Conservation (phyloP, 768 basidiomycete genomes). For the Mycena floridula region DNA sequence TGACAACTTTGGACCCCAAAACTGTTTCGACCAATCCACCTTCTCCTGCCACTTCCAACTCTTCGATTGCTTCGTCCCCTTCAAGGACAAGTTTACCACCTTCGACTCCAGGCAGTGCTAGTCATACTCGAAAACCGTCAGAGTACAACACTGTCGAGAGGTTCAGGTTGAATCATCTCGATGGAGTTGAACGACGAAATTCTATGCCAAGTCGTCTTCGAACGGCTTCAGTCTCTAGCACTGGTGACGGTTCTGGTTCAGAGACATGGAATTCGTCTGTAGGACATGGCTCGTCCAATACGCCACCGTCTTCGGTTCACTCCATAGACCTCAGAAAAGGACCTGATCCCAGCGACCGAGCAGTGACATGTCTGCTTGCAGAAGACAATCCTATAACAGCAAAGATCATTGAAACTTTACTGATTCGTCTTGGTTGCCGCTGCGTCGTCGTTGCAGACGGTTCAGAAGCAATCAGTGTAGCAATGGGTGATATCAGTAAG, state of each 20-base stretch:
- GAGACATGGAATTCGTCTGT: slow-evolving; percentile 63
- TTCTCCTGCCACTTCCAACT: slow-evolving; percentile 87
- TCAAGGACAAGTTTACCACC: slow-evolving; percentile 71
- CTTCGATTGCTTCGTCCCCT: slow-evolving; percentile 85
- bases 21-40: slow-evolving; percentile 69
- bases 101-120: slow-evolving; percentile 59
- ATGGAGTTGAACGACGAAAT: slow-evolving; percentile 68
- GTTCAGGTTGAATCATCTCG: slow-evolving; percentile 79
- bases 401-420: slow-evolving; percentile 93
- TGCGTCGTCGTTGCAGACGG: slow-evolving; percentile 95
- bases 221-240: slow-evolving; percentile 81
- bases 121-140: slow-evolving; percentile 80
- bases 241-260: slow-evolving; percentile 72
- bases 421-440: slow-evolving; percentile 91
- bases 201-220: slow-evolving; percentile 86
- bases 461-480: slow-evolving; percentile 93
- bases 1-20: slow-evolving; percentile 61
- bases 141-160: slow-evolving; percentile 85
- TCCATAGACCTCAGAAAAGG: slow-evolving; percentile 76
- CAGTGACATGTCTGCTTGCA: slow-evolving; percentile 90
- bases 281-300: slow-evolving; percentile 49
- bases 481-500: slow-evolving; percentile 96
- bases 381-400: slow-evolving; percentile 98
- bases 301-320: slow-evolving; percentile 80
- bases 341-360: slow-evolving; percentile 75